phyloP scores from a whole-genome alignment of 208 protist species.

The Leishmania braziliensis region DNA sequence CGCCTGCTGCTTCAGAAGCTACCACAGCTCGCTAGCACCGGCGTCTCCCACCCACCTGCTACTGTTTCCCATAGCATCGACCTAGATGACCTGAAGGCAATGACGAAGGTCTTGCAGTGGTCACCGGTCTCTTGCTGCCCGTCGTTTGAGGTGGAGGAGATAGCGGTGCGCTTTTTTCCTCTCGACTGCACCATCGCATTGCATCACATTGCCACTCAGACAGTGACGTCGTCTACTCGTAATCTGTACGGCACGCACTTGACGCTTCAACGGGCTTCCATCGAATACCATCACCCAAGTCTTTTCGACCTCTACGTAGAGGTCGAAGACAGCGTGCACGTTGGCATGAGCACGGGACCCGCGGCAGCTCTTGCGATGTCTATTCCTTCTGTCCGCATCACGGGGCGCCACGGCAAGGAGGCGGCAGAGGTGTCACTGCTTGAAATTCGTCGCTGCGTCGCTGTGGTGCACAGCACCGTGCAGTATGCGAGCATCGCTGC shows the following conservation, averaged over 20 bases:
- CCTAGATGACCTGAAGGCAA: slow-evolving; percentile 9
- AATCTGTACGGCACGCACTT: slow-evolving; percentile 28
- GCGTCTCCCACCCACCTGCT: neutral
- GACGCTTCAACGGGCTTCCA: slow-evolving; percentile 3
- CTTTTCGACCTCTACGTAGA: slow-evolving; percentile 12
- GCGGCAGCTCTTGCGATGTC: slow-evolving; percentile 8
- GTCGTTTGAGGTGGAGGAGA: slow-evolving; percentile 21
- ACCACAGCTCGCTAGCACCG: neutral
- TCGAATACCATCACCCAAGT: slow-evolving; percentile 17
- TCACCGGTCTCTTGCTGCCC: slow-evolving; percentile 15
- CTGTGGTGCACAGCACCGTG: slow-evolving; percentile 16
- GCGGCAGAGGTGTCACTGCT: slow-evolving; percentile 15
- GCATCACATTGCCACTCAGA: slow-evolving; percentile 23
- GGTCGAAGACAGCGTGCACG: slow-evolving; percentile 17
- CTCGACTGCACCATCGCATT: slow-evolving; percentile 23
- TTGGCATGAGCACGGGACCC: slow-evolving; percentile 12
- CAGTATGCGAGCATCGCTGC: slow-evolving; percentile 13
- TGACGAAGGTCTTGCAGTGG: slow-evolving; percentile 25
- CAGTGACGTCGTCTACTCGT: slow-evolving; percentile 3
- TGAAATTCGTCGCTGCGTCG: slow-evolving; percentile 1
- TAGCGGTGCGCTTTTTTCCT: slow-evolving; percentile 20
- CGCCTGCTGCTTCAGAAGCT: slow-evolving; percentile 30
- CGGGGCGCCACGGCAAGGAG: slow-evolving; percentile 5
- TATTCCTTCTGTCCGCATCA: slow-evolving; percentile 12
- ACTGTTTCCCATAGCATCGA: slow-evolving; percentile 9